These are phyloP conservation scores for Funneliformis mosseae DNA, from an alignment of 192 early-diverging fungal species.

Conservation along the genomic window DNA sequence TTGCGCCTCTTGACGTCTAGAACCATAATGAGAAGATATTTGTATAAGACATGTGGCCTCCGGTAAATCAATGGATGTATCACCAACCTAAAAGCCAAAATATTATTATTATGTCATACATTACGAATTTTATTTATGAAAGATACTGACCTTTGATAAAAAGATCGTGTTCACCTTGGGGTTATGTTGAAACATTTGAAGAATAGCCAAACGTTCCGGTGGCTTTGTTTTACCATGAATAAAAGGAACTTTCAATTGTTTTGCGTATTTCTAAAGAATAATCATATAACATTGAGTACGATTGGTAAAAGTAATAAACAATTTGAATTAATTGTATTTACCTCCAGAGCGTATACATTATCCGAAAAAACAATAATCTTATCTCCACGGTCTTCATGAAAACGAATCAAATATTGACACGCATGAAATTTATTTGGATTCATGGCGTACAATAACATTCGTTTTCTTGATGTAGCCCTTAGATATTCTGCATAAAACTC, in stretches of 20 bases:
- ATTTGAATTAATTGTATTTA: constrained; percentile 31
- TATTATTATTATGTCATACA: not conserved
- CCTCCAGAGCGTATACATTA: constrained; percentile 92
- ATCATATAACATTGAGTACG: not conserved
- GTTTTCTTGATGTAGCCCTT: constrained; percentile 75
- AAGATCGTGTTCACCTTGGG: constrained; percentile 89
- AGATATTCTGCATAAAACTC: constrained; percentile 97
- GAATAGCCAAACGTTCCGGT: constrained; percentile 87
- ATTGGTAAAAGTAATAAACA: not conserved
- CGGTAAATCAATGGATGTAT: constrained; percentile 98
- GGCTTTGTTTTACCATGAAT: constrained; percentile 92
- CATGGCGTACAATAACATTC: constrained; percentile 89
- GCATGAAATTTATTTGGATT: constrained; percentile 98
- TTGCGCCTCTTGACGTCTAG: constrained; percentile 98
- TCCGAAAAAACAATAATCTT: constrained; percentile 99
- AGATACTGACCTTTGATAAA: constrained; percentile 59
- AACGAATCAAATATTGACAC: constrained; percentile 94
- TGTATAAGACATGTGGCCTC: constrained; percentile 99
- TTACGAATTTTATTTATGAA: not conserved
- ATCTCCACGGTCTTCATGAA: constrained; percentile 91
- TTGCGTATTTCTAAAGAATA: constrained; percentile 67
- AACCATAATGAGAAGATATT: constrained; percentile 97
- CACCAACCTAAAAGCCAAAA: constrained; percentile 68
- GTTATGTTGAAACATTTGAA: constrained; percentile 95
- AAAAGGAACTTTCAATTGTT: constrained; percentile 76